Base-by-base conservation (phyloP, 805 yeast species). In the Cyberlindnera americana region DNA sequence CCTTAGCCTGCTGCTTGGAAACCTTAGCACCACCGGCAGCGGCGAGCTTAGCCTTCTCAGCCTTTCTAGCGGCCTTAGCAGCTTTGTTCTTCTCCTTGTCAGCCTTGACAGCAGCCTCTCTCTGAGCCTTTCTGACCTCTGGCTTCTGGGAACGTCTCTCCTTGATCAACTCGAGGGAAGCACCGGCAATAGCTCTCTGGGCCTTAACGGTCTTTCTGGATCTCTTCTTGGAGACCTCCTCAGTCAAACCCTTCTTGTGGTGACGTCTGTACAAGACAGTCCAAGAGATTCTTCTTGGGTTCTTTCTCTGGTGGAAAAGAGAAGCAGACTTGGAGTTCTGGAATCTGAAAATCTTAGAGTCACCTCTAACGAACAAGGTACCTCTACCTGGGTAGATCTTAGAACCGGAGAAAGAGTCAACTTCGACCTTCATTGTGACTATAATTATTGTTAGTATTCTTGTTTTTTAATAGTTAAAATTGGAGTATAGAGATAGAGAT, bases 371-470 rank as follows among this genome's bases (percentile, higher is more conserved):
- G 70, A 87, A 93, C 72, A 93, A 83, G 70, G 95, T 88, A 77
- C 99, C 98, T 82, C 97, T 88, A 77, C 99, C 99, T 80, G 99
- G 99, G 95, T 91, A 93, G 82, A 93, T 91, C 79, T 91, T 93
- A 67, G 91, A 75, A 74, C 99, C 99, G 65, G 99, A 91, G 81
- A 93, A 93, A 69, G 98, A 86, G 76, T 93, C 98, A 78, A 91
- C 78, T 85, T 93, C 99, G 76, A 93, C 87, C 95, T 93, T 93
- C 99, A 93, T 93, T 77, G 65, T 72, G 44, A 42, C 49, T 47
- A 40, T 38, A 10, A 8, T 2, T 5, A 5, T 14, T 50, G 52
- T 47, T 54, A 54, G 56, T 51, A 52, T 30, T 19, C 21, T 33
- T 24, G 13, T 23, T 23, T 33, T 13, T 5, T 4, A 9, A 31